Evolutionary conservation across 1,139 yeast species (phyloP), one percentile per base, ranked within the genome.

Genomic region (Candida sanyaensis): DNA sequence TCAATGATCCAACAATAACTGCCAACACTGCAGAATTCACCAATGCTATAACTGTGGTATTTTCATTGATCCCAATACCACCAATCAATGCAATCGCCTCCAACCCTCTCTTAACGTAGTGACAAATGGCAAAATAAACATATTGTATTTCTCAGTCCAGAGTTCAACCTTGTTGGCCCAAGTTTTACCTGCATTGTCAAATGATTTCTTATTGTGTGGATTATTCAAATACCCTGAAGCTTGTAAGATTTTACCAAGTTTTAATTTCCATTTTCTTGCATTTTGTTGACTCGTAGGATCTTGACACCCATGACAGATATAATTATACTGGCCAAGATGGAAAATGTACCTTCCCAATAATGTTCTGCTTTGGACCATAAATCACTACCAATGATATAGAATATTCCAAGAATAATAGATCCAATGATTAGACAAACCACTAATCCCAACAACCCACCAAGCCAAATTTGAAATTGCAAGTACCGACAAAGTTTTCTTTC

Each of bases 241-340:
- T 28, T 38, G 32, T 27, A 38, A 38, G 29, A 28, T 28, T 21
- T 17, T 31, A 23, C 65, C 58, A 31, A 88, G 77, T 65, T 88
- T 88, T 48, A 80, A 69, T 59, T 87, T 81, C 97, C 97, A 91
- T 67, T 90, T 52, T 82, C 83, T 68, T 88, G 89, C 90, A 90
- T 82, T 45, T 64, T 69, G 49, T 64, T 71, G 24, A 75, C 76
- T 33, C 79, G 59, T 31, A 75, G 61, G 11, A 75, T 71, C 48
- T 74, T 73, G 21, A 73, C 56, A 1, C 79, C 80, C 80, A 75
- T 75, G 6, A 70, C 63, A 0, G 79, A 72, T 17, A 75, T 75
- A 41, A 75, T 73, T 6, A 73, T 53, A 53, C 77, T 71, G 36
- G 80, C 78, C 23, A 73, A 40, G 4, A 75, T 71, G 2, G 78